phyloP scores from a whole-genome alignment of 805 yeast genomes.

The Sugiyamaella mastotermitis region DNA sequence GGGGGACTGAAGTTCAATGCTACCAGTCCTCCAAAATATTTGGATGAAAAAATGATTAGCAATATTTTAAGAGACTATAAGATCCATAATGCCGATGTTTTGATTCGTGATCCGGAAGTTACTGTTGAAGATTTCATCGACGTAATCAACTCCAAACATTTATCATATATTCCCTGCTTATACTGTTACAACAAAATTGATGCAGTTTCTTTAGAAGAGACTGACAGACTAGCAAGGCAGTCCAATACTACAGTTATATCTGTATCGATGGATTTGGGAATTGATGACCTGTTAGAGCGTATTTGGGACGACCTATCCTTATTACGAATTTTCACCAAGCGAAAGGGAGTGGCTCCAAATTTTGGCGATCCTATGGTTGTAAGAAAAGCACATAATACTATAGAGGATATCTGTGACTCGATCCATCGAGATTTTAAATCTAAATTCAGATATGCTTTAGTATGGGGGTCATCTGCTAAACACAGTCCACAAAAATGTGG shows the following conservation, averaged over 20 bases:
- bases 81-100: conserved; percentile 88
- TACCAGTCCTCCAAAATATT: conserved; percentile 71
- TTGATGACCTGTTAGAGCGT: conserved; percentile 83
- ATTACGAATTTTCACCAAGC: conserved; percentile 77
- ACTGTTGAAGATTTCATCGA: conserved; percentile 94
- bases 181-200: conserved; percentile 94
- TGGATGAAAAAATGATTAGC: conserved; percentile 74
- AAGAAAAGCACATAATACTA: conserved; percentile 60
- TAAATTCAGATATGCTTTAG: conserved; percentile 88
- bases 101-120: conserved; percentile 80
- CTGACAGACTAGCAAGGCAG: conserved; percentile 83
- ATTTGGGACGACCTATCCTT: conserved; percentile 86
- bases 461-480: conserved; percentile 94
- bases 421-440: conserved; percentile 89
- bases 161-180: conserved; percentile 83
- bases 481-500: conserved; percentile 98
- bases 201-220: conserved; percentile 91
- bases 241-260: conserved; percentile 94
- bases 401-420: conserved; percentile 84
- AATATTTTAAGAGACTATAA: conserved; percentile 79
- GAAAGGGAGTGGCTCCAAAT: conserved; percentile 73
- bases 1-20: conserved; percentile 88
- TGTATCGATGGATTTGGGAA: conserved; percentile 81
- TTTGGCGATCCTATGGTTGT: conserved; percentile 90
- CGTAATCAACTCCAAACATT: conserved; percentile 78